A percentile compares a stretch with the other conserved stretches of the same genome.
Conservation (phyloP, 2,329 filamentous ascomycete species). For the Fusarium ambrosium region DNA sequence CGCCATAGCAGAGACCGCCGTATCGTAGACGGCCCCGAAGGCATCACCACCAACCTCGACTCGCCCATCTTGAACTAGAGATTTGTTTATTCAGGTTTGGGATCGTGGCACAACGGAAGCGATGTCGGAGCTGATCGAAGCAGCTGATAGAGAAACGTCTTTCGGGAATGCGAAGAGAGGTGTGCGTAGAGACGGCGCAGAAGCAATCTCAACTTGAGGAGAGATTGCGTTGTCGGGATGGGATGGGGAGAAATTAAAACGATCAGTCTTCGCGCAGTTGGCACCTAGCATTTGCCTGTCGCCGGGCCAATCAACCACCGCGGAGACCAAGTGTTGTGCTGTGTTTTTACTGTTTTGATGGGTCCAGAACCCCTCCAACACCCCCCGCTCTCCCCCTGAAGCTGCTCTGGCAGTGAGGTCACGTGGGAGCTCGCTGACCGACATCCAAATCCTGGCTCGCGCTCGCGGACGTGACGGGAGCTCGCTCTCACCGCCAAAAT, state of each 20-base stretch:
- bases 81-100: slow-evolving; percentile 32
- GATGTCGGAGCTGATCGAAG: slow-evolving; percentile 13
- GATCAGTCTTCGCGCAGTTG: slow-evolving; percentile 42
- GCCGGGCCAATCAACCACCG: slow-evolving; percentile 49
- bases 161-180: slow-evolving; percentile 7
- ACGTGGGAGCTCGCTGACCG: slow-evolving; percentile 30
- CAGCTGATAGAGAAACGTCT: slow-evolving; percentile 13
- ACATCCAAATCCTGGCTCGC: background rate
- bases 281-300: slow-evolving; percentile 33
- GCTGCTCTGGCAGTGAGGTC: slow-evolving; percentile 21
- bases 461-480: background rate
- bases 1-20: slow-evolving; percentile 6
- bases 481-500: slow-evolving; percentile 50
- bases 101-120: slow-evolving; percentile 6
- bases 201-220: slow-evolving; percentile 22
- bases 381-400: slow-evolving; percentile 24
- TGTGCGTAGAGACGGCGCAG: slow-evolving; percentile 15
- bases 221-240: slow-evolving; percentile 46
- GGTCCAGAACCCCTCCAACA: slow-evolving; percentile 26
- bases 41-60: slow-evolving; percentile 57
- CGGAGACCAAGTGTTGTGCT: slow-evolving; percentile 29
- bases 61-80: slow-evolving; percentile 59
- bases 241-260: slow-evolving; percentile 49
- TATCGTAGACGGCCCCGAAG: slow-evolving; percentile 7
- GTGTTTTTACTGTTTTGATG: slow-evolving; percentile 27